Base-by-base conservation (phyloP, 148 eudicot species). In the Amaranthus palmeri region DNA sequence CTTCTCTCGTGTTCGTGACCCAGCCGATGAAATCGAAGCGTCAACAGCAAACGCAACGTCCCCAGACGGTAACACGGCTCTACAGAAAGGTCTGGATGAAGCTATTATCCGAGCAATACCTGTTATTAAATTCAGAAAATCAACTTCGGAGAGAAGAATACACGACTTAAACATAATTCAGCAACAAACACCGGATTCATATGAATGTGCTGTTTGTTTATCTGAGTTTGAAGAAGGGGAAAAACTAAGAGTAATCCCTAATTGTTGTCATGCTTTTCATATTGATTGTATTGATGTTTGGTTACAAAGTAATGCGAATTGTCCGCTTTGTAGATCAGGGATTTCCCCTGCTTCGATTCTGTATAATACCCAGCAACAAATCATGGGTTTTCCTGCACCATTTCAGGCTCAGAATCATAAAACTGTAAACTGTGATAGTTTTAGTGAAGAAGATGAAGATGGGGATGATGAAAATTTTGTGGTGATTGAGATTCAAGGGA, bases 241-340 rank as follows among this genome's bases (percentile, higher is more conserved):
- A 72, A 91, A 83, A 58, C 83, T 93, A 0, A 59, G 97, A 70
- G 84, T 82, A 0, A 91, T 91, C 4, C 98, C 98, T 3, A 85
- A 84, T 18, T 93, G 98, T 48, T 79, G 79, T 7, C 98, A 93
- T 18, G 80, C 86, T 0, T 93, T 93, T 54, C 98, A 93, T 65
- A 87, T 93, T 6, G 98, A 93, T 72, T 93, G 98, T 51, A 91
- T 93, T 11, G 98, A 93, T 68, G 83, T 93, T 49, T 93, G 98
- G 98, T 78, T 93, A 7, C 98, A 93, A 65, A 85, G 64, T 57
- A 93, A 81, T 58, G 88, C 85, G 1, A 93, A 89, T 45, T 93
- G 98, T 64, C 98, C 98, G 0, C 88, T 93, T 49, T 93, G 98
- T 68, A 70, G 98, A 62, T 85, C 83, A 1, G 82, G 83, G 67